Percentiles rank a stretch among this genome's conserved stretches.
phyloP scores from a whole-genome alignment of 2,329 filamentous ascomycete species.

The Talaromyces islandicus region DNA sequence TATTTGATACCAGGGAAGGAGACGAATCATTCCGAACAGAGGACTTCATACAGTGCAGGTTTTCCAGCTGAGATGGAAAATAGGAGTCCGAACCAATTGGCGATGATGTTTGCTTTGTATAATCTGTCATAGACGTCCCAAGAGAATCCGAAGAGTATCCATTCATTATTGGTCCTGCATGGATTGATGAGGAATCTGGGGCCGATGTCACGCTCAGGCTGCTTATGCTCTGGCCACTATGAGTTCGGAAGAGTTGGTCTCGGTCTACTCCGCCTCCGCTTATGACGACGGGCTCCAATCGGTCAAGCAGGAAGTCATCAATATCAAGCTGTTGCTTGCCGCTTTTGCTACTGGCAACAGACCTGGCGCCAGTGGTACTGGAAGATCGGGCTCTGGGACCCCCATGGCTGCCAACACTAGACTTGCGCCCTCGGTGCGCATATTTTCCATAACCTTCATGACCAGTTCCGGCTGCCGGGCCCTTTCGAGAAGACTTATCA shows the following conservation, averaged over 20 bases:
- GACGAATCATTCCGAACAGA: conserved; percentile 4
- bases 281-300: conserved; percentile 46
- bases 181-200: conserved; percentile 16
- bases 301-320: conserved; percentile 43
- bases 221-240: conserved; percentile 36
- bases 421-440: conserved; percentile 38
- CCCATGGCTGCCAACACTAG: conserved; percentile 35
- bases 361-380: conserved; percentile 32
- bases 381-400: conserved; percentile 35
- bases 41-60: conserved; percentile 1
- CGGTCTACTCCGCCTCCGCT: conserved; percentile 37
- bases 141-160: conserved; percentile 30
- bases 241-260: conserved; percentile 27
- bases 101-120: conserved; percentile 13
- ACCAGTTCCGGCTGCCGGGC: conserved; percentile 85
- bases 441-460: conserved; percentile 62
- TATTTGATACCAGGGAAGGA: not conserved
- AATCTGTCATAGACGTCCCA: conserved; percentile 18
- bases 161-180: conserved; percentile 17
- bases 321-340: conserved; percentile 38
- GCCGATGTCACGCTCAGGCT: conserved; percentile 25
- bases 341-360: conserved; percentile 34
- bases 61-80: conserved; percentile 1
- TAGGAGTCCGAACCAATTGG: conserved; percentile 4
- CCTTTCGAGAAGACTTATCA: conserved; percentile 60